Percentiles rank a stretch among this genome's conserved stretches.
Evolutionary conservation across 768 basidiomycete species (phyloP).

Genomic region (Phanerodontia chrysosporium): DNA sequence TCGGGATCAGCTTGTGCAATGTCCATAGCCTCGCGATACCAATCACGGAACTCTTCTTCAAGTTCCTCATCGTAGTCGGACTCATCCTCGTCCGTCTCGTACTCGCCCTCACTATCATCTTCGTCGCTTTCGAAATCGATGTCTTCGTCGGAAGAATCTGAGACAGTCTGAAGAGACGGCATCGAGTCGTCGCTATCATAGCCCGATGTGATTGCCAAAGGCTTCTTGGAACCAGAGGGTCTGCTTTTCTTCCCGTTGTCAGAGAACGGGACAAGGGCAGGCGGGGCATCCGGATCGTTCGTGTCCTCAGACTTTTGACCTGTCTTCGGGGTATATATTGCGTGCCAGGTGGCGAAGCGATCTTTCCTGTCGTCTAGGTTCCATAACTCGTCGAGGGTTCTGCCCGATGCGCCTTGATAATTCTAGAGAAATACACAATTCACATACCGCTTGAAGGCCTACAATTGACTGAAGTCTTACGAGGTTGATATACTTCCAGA

Average conservation of each 20-base stretch:
- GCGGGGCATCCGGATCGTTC: conserved; percentile 23
- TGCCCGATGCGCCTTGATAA: conserved; percentile 47
- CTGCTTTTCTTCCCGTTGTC: conserved; percentile 19
- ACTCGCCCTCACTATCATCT: conserved; percentile 32
- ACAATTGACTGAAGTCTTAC: conserved; percentile 38
- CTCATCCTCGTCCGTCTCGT: conserved; percentile 33
- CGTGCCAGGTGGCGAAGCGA: conserved; percentile 57
- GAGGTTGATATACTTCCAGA: conserved; percentile 63
- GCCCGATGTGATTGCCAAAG: conserved; percentile 49
- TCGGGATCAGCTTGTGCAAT: conserved; percentile 52
- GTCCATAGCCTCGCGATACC: conserved; percentile 72
- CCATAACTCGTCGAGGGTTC: conserved; percentile 63
- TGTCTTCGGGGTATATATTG: conserved; percentile 30
- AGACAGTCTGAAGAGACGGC: conserved; percentile 65
- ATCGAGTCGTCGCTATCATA: conserved; percentile 51
- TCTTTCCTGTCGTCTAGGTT: conserved; percentile 46
- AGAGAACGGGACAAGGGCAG: conserved; percentile 18
- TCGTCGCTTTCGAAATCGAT: conserved; percentile 37
- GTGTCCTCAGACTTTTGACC: conserved; percentile 17
- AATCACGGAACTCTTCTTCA: conserved; percentile 59
- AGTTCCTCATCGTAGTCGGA: conserved; percentile 62
- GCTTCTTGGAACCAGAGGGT: conserved; percentile 25
- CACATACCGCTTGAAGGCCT: too few relatives aligned
- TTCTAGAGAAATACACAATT: conserved; percentile 40
- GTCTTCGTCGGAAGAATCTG: conserved; percentile 51